Conservation (phyloP, 176 grass and related monocot genomes). For the Oryza nivara region DNA sequence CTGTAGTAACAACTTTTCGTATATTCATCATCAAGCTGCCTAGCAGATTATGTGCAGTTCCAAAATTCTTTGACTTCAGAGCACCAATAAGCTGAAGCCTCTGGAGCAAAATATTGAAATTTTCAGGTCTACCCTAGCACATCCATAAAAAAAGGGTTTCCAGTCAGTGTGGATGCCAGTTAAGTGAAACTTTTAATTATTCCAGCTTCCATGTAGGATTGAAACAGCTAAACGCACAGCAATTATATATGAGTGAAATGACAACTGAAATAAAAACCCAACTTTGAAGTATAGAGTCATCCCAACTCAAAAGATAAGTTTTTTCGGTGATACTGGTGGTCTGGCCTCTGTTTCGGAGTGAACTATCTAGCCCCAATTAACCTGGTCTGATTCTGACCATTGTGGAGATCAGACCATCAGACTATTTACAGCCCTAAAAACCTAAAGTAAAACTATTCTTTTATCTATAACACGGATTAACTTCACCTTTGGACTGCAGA, state of each 20-base stretch:
- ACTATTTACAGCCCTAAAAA: background rate
- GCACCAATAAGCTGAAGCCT: constrained; percentile 65
- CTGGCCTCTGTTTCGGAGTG: background rate
- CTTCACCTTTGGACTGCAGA: background rate
- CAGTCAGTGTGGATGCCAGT: constrained; percentile 27
- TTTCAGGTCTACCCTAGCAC: constrained; percentile 69
- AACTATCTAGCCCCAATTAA: background rate
- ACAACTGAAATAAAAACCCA: background rate
- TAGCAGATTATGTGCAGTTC: constrained; percentile 41
- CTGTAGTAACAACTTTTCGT: constrained; percentile 51
- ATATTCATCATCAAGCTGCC: constrained; percentile 61
- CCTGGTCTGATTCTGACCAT: background rate
- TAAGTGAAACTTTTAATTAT: constrained; percentile 14
- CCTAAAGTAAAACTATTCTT: background rate
- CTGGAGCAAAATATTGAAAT: constrained; percentile 74
- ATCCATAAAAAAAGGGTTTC: constrained; percentile 43
- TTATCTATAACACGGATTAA: background rate
- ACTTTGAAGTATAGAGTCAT: background rate
- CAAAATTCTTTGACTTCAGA: constrained; percentile 55
- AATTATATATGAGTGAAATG: background rate
- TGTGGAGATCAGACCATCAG: background rate
- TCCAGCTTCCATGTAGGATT: background rate
- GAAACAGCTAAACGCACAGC: background rate
- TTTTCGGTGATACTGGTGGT: background rate
- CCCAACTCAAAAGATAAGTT: background rate